A percentile compares a stretch with the other conserved stretches of the same genome.
phyloP scores from a whole-genome alignment of 495 filamentous ascomycete genomes.

The Lepidopterella palustris region DNA sequence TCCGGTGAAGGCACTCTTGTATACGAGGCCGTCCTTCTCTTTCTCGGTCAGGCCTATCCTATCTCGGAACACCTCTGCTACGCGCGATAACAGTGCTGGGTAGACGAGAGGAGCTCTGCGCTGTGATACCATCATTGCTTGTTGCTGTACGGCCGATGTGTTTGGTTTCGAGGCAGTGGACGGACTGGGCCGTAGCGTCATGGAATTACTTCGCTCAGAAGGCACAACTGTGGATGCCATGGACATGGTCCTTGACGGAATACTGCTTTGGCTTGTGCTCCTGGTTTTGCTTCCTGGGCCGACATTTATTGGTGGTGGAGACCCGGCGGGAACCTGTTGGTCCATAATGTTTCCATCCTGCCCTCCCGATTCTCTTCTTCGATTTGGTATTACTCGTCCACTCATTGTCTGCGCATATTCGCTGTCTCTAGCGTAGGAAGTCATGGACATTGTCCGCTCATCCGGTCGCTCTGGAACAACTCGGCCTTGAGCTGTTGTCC shows the following conservation, averaged over 20 bases:
- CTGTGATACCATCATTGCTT: conserved; percentile 45
- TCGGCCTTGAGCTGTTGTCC: conserved; percentile 85
- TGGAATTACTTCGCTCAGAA: conserved; percentile 40
- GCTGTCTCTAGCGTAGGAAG: conserved; percentile 68
- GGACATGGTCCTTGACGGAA: conserved; percentile 63
- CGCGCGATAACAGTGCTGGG: conserved; percentile 81
- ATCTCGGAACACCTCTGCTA: conserved; percentile 85
- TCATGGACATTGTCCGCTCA: conserved; percentile 94
- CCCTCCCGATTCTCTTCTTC: conserved; percentile 49
- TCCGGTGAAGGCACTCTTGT: conserved; percentile 93
- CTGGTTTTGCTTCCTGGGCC: conserved; percentile 33
- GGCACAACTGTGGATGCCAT: conserved; percentile 73
- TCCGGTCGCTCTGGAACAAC: conserved; percentile 86
- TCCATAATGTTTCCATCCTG: conserved; percentile 13
- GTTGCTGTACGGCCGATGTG: conserved; percentile 30
- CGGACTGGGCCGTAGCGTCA: conserved; percentile 18
- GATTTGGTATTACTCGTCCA: conserved; percentile 75
- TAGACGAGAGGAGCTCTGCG: conserved; percentile 75
- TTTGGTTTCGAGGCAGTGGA: conserved; percentile 44
- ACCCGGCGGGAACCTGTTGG: conserved; percentile 5
- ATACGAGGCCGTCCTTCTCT: conserved; percentile 93
- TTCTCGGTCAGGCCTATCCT: conserved; percentile 75
- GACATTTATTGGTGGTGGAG: conserved; percentile 21
- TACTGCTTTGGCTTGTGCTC: conserved; percentile 35
- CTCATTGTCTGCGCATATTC: conserved; percentile 85